phyloP scores from a whole-genome alignment of 2,329 filamentous ascomycete species.

The Sporothrix mexicana region DNA sequence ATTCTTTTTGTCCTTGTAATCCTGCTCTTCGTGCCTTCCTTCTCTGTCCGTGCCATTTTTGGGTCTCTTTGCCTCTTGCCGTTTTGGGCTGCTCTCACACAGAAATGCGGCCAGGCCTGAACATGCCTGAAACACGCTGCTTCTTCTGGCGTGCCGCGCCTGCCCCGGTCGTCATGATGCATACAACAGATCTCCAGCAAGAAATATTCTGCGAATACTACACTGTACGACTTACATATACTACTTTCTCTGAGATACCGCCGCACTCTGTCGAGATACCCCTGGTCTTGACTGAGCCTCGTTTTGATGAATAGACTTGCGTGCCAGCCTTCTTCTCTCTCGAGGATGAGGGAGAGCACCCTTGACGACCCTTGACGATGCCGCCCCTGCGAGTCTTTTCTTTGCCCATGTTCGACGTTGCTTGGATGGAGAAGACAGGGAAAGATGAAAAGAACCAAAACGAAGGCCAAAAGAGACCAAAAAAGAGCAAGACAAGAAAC shows the following conservation, averaged over 20 bases:
- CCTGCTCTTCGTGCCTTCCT: slow-evolving; percentile 8
- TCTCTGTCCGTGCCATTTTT: not conserved
- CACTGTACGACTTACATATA: no score
- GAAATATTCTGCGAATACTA: no score
- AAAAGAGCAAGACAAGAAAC: not conserved
- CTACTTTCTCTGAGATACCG: no score
- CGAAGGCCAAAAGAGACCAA: no score
- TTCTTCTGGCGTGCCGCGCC: slow-evolving; percentile 23
- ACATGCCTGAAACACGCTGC: slow-evolving; percentile 25
- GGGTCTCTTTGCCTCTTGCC: slow-evolving; percentile 4
- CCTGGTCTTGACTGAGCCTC: not conserved
- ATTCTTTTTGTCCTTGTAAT: not conserved
- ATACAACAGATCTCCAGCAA: no score
- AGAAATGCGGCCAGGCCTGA: slow-evolving; percentile 25
- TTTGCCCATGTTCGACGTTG: slow-evolving; percentile 8
- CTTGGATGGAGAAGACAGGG: slow-evolving; percentile 18
- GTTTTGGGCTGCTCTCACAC: not conserved
- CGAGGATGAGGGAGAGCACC: not conserved
- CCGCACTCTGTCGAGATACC: not conserved
- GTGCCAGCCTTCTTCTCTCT: slow-evolving; percentile 14
- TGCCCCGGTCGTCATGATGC: not conserved
- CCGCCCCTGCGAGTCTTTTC: no score
- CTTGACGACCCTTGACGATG: no score
- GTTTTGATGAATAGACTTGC: slow-evolving; percentile 18
- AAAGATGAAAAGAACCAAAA: not conserved